phyloP scores from a whole-genome alignment of 306 rosid species.

The Begonia peltatifolia region DNA sequence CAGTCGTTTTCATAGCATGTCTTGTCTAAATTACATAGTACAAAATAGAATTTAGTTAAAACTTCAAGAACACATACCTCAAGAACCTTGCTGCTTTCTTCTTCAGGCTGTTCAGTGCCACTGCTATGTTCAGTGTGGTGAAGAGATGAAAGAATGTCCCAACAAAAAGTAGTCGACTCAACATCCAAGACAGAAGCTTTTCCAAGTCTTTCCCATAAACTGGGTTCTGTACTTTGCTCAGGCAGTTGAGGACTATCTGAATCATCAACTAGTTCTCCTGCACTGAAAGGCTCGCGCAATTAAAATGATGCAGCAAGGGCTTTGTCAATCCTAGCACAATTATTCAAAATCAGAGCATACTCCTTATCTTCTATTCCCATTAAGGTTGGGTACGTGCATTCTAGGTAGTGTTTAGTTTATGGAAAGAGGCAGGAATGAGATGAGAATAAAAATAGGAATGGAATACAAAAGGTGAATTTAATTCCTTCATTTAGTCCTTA shows the following conservation, averaged over 20 bases:
- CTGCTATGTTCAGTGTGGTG: slow-evolving; percentile 70
- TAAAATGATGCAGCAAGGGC: slow-evolving; percentile 5
- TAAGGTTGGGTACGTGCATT: not conserved
- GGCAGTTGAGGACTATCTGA: slow-evolving; percentile 14
- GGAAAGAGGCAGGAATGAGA: no score
- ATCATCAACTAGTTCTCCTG: slow-evolving; percentile 27
- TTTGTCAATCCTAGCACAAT: not conserved
- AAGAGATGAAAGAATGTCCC: slow-evolving; percentile 72
- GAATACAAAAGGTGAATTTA: no score
- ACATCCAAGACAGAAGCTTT: slow-evolving; percentile 67
- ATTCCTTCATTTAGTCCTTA: no score
- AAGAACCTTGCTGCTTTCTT: slow-evolving; percentile 66
- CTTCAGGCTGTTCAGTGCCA: slow-evolving; percentile 70
- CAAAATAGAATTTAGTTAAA: no score
- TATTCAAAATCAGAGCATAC: no score
- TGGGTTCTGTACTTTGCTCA: slow-evolving; percentile 48
- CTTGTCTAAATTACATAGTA: no score
- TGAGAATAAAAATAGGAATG: no score
- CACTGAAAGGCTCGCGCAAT: slow-evolving; percentile 27
- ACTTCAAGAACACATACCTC: slow-evolving; percentile 31
- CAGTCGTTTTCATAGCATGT: no score
- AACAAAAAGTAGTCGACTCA: slow-evolving; percentile 54
- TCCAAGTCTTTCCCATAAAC: slow-evolving; percentile 87
- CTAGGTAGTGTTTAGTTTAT: not conserved
- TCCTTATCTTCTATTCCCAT: no score